phyloP scores from a whole-genome alignment of 345 rosid genomes.

The Cochlearia excelsa region DNA sequence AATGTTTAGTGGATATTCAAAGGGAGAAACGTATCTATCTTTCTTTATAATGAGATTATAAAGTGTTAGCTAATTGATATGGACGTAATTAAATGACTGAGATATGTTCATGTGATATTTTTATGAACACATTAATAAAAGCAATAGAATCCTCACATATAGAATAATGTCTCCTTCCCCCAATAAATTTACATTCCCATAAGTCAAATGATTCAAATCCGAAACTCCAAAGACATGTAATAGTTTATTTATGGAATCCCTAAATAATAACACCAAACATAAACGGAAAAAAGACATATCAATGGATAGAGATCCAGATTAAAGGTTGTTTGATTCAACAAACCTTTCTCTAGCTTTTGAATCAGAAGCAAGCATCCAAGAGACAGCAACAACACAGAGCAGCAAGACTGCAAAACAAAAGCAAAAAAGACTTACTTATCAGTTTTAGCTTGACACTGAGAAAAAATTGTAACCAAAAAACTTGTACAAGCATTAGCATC shows the following conservation, averaged over 20 bases:
- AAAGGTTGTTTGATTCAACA: neutral
- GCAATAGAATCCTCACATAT: slow-evolving; percentile 4
- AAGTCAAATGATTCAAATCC: slow-evolving; percentile 5
- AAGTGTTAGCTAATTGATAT: too few relatives aligned
- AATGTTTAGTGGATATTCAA: too few relatives aligned
- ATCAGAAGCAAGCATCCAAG: slow-evolving; percentile 46
- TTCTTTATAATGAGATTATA: too few relatives aligned
- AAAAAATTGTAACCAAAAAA: neutral
- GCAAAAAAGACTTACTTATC: neutral
- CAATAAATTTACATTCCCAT: slow-evolving; percentile 31
- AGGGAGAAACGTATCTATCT: too few relatives aligned
- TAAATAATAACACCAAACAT: neutral
- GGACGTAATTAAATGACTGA: too few relatives aligned
- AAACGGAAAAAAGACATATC: slow-evolving; percentile 17
- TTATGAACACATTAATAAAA: neutral
- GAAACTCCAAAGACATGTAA: slow-evolving; percentile 14
- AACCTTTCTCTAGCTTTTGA: slow-evolving; percentile 6
- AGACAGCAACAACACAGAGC: slow-evolving; percentile 41
- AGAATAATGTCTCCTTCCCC: slow-evolving; percentile 12
- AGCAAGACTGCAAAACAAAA: slow-evolving; percentile 44
- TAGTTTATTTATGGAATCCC: too few relatives aligned
- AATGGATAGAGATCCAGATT: neutral
- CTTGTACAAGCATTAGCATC: neutral
- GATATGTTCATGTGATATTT: too few relatives aligned
- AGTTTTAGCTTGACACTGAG: neutral